Base-by-base conservation (phyloP, 768 basidiomycete species). In the Amanita thiersii region DNA sequence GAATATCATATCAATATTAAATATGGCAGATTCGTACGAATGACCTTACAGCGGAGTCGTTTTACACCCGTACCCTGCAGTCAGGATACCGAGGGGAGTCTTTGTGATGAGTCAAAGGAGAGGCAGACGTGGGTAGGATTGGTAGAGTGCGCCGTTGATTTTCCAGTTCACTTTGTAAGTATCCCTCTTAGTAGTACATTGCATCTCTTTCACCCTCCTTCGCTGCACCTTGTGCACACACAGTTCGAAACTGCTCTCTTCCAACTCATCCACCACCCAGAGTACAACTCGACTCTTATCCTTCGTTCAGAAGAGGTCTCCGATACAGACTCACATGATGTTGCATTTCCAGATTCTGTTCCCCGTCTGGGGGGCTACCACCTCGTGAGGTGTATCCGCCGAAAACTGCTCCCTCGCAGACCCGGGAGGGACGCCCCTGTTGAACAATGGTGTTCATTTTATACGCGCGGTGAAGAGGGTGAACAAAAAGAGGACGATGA, bases 231-330 rank as follows among this genome's bases (percentile, higher is more conserved):
- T 21, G 18, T 15, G 5, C 12, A 6, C 5, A 36, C 18, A 12
- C 47, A 91, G 88, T 96, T 96, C 54, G 75, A 84, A 49, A 54
- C 58, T 1, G 86, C 85, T 0, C 57, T 84, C 23, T 73, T 72
- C 18, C 83, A 88, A 47, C 66, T 94, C 12, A 67, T 91, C 5
- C 73, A 85, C 26, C 90, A 94, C 54, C 93, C 93, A 4, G 93
- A 97, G 54, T 88, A 89, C 57, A 94, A 93, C 55, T 90, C 89
- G 0, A 85, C 87, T 0, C 72, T 94, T 19, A 94, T 97, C 43
- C 65, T 97, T 12, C 77, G 93, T 1, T 86, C 91, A 0, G 87
- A 94, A 28, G 73, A 72, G 2, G 37, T 86, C 14, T 55, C 57
- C 4, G 26, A 23, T 8, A 28, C 9, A 5, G 25, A 29, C 17